These are phyloP conservation scores for Boletus fagicola DNA, from an alignment of 768 basidiomycete genomes.

Conservation along the genomic window DNA sequence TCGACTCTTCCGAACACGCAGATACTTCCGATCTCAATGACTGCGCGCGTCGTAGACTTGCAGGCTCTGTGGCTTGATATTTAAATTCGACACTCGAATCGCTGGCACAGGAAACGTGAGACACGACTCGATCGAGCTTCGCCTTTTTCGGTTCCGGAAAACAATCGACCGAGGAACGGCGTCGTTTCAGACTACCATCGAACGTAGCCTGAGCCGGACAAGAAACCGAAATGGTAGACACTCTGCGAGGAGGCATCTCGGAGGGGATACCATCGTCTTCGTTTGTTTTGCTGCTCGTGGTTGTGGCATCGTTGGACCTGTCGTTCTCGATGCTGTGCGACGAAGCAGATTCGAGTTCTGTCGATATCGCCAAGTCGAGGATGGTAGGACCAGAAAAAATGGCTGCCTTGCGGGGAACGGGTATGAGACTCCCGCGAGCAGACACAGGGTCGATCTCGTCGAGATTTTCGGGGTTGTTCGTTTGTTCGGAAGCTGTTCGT, in stretches of 20 bases:
- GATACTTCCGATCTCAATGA: constrained; percentile 37
- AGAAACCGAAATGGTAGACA: not conserved
- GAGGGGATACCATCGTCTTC: not conserved
- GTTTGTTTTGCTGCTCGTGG: not conserved
- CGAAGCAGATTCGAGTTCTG: not conserved
- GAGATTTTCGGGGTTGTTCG: not conserved
- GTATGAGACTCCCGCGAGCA: not conserved
- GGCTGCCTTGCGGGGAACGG: not conserved
- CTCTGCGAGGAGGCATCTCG: not conserved
- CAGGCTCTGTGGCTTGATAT: constrained; percentile 34
- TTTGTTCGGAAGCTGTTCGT: not conserved
- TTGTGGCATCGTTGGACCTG: not conserved
- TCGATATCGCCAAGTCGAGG: not conserved
- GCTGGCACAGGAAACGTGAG: not conserved
- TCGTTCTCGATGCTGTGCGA: not conserved
- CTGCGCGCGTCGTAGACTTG: constrained; percentile 41
- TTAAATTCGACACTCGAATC: not conserved
- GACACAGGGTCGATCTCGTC: not conserved
- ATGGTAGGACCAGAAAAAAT: not conserved
- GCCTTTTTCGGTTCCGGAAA: constrained; percentile 15
- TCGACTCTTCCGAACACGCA: constrained; percentile 6
- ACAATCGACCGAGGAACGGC: constrained; percentile 2
- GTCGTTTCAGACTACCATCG: constrained; percentile 13
- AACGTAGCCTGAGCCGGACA: not conserved
- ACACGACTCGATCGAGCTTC: constrained; percentile 12